Evolutionary conservation across 495 filamentous ascomycete genomes (phyloP).

Genomic region (Annulohypoxylon nitens): DNA sequence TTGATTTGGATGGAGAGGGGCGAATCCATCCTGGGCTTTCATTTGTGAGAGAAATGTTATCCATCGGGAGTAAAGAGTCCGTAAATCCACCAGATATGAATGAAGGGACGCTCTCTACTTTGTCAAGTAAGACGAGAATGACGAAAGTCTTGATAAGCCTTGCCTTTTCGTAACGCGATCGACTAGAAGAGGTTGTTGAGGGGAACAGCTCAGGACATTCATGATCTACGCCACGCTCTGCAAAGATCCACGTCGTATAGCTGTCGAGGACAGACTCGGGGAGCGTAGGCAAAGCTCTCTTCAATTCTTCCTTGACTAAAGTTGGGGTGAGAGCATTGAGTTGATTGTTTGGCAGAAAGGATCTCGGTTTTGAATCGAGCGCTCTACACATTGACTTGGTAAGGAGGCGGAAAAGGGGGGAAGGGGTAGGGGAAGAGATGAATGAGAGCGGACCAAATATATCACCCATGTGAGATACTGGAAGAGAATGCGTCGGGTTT

Average conservation of each 20-base stretch:
- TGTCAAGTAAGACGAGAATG: constrained; percentile 28
- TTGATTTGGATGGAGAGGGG: neutral
- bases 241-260: constrained; percentile 23
- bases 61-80: constrained; percentile 32
- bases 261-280: constrained; percentile 10
- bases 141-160: constrained; percentile 21
- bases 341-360: constrained; percentile 27
- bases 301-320: constrained; percentile 29
- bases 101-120: constrained; percentile 14
- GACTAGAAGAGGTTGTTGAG: too few species aligned
- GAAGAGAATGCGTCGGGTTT: neutral
- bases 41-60: constrained; percentile 6
- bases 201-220: neutral
- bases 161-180: neutral
- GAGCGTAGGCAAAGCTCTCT: constrained; percentile 26
- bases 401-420: constrained; percentile 13
- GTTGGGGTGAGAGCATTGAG: constrained; percentile 24
- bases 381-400: constrained; percentile 22
- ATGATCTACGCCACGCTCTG: neutral
- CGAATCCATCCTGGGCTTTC: neutral
- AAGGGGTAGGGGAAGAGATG: neutral
- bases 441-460: neutral
- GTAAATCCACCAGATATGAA: constrained; percentile 29
- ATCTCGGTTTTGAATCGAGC: constrained; percentile 16
- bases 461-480: neutral